Conservation (phyloP, 805 yeast genomes). For the Yueomyces sp. region DNA sequence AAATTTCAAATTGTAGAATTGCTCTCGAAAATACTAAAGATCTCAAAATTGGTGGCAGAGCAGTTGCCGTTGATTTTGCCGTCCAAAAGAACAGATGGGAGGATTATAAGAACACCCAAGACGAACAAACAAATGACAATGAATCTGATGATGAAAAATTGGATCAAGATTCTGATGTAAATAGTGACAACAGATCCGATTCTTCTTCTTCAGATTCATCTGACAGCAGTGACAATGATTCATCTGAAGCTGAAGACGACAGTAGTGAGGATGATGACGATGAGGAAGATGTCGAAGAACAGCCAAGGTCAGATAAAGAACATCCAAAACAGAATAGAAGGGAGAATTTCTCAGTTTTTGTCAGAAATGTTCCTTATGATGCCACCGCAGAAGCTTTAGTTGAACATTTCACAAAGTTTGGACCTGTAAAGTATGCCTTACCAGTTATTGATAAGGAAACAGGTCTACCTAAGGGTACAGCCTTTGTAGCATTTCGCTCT, state of each 20-base stretch:
- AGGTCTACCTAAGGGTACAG: slow-evolving; percentile 86
- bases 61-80: slow-evolving; percentile 90
- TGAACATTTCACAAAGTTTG: slow-evolving; percentile 72
- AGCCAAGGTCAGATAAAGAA: slow-evolving; percentile 23
- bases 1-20: slow-evolving; percentile 56
- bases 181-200: slow-evolving; percentile 4
- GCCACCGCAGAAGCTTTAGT: slow-evolving; percentile 68
- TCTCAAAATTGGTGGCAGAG: slow-evolving; percentile 74
- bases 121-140: slow-evolving; percentile 26
- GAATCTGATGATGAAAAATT: slow-evolving; percentile 29
- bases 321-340: slow-evolving; percentile 36
- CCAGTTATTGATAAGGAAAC: slow-evolving; percentile 83
- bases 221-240: slow-evolving; percentile 18
- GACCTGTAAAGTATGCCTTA: slow-evolving; percentile 80
- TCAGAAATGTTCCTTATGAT: slow-evolving; percentile 89
- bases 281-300: slow-evolving; percentile 23
- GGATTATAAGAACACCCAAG: slow-evolving; percentile 33
- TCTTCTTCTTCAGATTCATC: slow-evolving; percentile 25
- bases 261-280: slow-evolving; percentile 18
- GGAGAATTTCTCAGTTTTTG: slow-evolving; percentile 64
- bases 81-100: slow-evolving; percentile 81
- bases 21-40: slow-evolving; percentile 70
- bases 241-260: slow-evolving; percentile 19
- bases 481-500: slow-evolving; percentile 74
- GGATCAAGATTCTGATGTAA: slow-evolving; percentile 16